Percentiles rank a stretch among this genome's conserved stretches.
phyloP scores from a whole-genome alignment of 2,329 filamentous ascomycete species.

The Fusarium cyanostomum region DNA sequence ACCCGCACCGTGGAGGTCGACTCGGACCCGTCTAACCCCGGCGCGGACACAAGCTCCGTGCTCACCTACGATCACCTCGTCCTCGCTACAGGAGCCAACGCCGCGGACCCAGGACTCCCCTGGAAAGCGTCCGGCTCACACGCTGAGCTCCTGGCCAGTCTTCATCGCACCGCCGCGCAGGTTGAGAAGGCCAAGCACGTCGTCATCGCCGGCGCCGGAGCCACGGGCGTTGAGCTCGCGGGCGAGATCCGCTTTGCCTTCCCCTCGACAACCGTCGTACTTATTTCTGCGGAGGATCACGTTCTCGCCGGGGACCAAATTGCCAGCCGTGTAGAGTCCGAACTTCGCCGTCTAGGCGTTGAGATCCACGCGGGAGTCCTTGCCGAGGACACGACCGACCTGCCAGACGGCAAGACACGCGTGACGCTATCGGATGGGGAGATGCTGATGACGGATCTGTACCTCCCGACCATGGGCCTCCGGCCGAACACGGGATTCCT shows the following conservation, averaged over 20 bases:
- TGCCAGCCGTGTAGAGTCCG: slow-evolving; percentile 53
- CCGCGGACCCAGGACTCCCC: slow-evolving; percentile 52
- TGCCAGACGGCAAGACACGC: slow-evolving; percentile 57
- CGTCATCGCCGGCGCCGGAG: slow-evolving; percentile 65
- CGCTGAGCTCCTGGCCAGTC: slow-evolving; percentile 53
- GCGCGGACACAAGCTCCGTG: slow-evolving; percentile 17
- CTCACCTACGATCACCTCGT: slow-evolving; percentile 65
- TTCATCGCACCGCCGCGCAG: slow-evolving; percentile 54
- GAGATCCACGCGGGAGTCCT: slow-evolving; percentile 55
- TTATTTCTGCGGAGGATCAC: slow-evolving; percentile 54
- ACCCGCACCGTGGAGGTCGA: slow-evolving; percentile 56
- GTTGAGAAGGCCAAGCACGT: slow-evolving; percentile 60
- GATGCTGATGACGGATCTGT: slow-evolving; percentile 62
- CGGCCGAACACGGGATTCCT: slow-evolving; percentile 65
- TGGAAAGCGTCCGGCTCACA: slow-evolving; percentile 63
- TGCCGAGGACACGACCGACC: slow-evolving; percentile 49
- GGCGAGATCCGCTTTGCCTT: slow-evolving; percentile 64
- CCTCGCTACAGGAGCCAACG: slow-evolving; percentile 63
- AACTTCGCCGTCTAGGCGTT: slow-evolving; percentile 65
- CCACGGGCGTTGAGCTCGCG: slow-evolving; percentile 65
- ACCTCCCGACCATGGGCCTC: slow-evolving; percentile 65
- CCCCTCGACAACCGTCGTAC: slow-evolving; percentile 59
- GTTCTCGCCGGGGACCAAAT: slow-evolving; percentile 57
- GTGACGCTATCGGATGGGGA: slow-evolving; percentile 58
- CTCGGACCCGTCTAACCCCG: slow-evolving; percentile 11